These are phyloP conservation scores for Ophiosphaerella korrae DNA, from an alignment of 2,329 filamentous ascomycete species.

Conservation along the genomic window DNA sequence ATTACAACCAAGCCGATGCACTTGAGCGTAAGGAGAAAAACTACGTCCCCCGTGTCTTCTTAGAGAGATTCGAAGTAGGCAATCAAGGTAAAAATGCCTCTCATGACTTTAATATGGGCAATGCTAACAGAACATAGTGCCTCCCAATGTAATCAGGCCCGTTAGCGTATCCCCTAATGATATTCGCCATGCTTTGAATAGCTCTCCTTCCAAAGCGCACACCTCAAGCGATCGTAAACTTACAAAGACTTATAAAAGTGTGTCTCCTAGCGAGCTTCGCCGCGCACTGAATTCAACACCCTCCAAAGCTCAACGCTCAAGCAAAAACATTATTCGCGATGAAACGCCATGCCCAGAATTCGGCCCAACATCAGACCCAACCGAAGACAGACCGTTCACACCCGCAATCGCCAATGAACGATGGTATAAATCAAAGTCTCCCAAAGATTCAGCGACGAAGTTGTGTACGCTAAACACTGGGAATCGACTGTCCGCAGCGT, in stretches of 20 bases:
- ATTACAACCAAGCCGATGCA: conserved; percentile 12
- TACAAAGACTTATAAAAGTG: neutral
- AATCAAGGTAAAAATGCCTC: conserved; percentile 2
- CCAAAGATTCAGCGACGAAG: neutral
- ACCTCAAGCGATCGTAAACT: neutral
- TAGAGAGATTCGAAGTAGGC: conserved; percentile 15
- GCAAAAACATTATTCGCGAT: neutral
- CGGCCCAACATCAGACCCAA: too few species aligned
- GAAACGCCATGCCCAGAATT: too few species aligned
- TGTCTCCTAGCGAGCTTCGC: neutral
- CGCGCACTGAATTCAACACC: neutral
- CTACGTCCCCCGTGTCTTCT: conserved; percentile 26
- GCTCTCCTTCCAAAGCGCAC: conserved; percentile 10
- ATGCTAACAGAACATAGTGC: conserved; percentile 1
- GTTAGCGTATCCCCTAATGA: neutral
- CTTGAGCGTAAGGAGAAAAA: conserved; percentile 6
- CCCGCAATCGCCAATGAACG: too few species aligned
- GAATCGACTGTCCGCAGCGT: neutral
- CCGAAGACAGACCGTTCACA: too few species aligned
- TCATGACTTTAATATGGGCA: neutral
- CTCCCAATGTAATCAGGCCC: neutral
- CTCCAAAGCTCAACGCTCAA: neutral
- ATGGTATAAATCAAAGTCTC: too few species aligned
- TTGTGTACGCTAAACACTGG: neutral
- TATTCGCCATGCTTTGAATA: conserved; percentile 15